Evolutionary conservation across 352 stramenopile species (phyloP).

Genomic region (Globisporangium rhizosaccharum): DNA sequence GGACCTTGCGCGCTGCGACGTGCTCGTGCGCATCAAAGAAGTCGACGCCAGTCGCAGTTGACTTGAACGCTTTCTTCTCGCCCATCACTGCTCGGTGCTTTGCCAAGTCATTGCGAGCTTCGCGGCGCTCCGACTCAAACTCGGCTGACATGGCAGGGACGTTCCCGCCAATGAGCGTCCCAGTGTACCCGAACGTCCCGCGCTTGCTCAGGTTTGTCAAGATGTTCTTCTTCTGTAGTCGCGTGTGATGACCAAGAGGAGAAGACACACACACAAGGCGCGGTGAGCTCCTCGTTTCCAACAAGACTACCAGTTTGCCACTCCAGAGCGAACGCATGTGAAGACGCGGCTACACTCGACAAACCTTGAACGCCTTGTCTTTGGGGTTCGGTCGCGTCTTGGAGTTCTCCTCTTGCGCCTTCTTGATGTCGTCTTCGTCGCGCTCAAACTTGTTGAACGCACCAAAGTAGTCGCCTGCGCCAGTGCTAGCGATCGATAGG

Average conservation of each 20-base stretch:
- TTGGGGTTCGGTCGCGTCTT: slow-evolving; percentile 40
- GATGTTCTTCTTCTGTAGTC: slow-evolving; percentile 49
- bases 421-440: slow-evolving; percentile 59
- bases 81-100: slow-evolving; percentile 50
- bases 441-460: slow-evolving; percentile 59
- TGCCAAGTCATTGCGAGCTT: slow-evolving; percentile 24
- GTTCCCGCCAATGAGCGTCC: slow-evolving; percentile 58
- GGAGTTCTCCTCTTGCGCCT: slow-evolving; percentile 36
- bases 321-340: neutral
- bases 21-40: slow-evolving; percentile 76
- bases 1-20: slow-evolving; percentile 45
- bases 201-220: slow-evolving; percentile 54
- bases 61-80: slow-evolving; percentile 73
- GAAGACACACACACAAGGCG: neutral
- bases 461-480: slow-evolving; percentile 67
- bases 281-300: neutral
- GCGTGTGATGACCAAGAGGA: neutral
- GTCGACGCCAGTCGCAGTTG: slow-evolving; percentile 50
- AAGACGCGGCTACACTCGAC: neutral
- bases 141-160: slow-evolving; percentile 47
- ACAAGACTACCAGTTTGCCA: neutral
- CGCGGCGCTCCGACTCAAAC: slow-evolving; percentile 47
- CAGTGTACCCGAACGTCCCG: slow-evolving; percentile 71
- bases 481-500: slow-evolving; percentile 23
- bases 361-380: slow-evolving; percentile 45